phyloP scores from a whole-genome alignment of 2,329 filamentous ascomycete genomes.

The Ophiostoma sp. region DNA sequence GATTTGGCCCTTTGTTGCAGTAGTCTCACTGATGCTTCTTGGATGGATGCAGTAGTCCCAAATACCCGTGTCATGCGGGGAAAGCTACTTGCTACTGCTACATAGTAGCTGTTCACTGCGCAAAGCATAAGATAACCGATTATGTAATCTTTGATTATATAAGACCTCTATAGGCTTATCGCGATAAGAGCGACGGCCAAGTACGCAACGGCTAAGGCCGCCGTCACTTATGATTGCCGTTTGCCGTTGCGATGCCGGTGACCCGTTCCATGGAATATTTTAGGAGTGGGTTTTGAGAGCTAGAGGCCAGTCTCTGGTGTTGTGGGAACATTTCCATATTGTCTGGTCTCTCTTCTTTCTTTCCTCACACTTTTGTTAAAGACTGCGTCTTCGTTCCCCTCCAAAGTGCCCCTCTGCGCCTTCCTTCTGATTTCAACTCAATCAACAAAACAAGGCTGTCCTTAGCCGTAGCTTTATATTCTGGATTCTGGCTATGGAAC shows the following conservation, averaged over 20 bases:
- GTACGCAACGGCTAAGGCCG: not conserved
- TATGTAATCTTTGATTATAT: not conserved
- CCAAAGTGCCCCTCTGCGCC: not conserved
- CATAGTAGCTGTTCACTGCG: not conserved
- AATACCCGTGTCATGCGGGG: constrained; percentile 9
- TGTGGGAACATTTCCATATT: not conserved
- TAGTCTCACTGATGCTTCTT: not conserved
- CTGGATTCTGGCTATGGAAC: not conserved
- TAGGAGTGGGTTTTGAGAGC: not conserved
- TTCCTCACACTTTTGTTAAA: not conserved
- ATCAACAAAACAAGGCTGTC: not conserved
- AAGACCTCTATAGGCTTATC: not conserved
- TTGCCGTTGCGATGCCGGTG: constrained; percentile 10
- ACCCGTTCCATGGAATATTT: not conserved
- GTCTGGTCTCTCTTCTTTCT: not conserved
- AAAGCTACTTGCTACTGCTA: constrained; percentile 7
- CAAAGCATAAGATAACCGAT: not conserved
- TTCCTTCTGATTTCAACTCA: not conserved
- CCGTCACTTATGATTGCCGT: not conserved
- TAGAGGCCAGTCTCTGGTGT: not conserved
- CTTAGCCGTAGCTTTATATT: not conserved
- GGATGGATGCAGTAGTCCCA: constrained; percentile 7
- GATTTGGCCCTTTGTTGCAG: not conserved
- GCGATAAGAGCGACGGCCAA: not conserved
- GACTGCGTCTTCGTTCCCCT: not conserved